Conservation (phyloP, 2,329 filamentous ascomycete genomes). For the Diplocarpon mali region DNA sequence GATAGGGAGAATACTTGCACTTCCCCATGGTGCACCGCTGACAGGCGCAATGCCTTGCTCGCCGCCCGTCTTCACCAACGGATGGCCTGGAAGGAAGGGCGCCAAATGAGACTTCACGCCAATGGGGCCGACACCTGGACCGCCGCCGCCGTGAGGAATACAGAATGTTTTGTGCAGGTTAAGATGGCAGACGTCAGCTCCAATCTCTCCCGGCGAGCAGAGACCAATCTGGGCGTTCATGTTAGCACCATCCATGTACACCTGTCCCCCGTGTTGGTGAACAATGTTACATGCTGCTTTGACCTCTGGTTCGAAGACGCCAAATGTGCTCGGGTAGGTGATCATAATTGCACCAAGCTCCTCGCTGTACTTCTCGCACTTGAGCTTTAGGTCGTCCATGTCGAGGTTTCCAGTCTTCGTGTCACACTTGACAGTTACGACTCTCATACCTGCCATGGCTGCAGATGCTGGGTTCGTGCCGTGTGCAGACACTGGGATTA, state of each 20-base stretch:
- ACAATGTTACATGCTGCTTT: constrained; percentile 79
- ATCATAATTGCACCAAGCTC: constrained; percentile 91
- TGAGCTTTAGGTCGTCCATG: constrained; percentile 71
- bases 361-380: constrained; percentile 78
- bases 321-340: constrained; percentile 90
- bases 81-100: constrained; percentile 61
- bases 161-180: constrained; percentile 99
- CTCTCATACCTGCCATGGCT: constrained; percentile 91
- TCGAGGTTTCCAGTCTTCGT: constrained; percentile 80
- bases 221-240: constrained; percentile 98
- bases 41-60: constrained; percentile 56
- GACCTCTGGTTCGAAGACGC: constrained; percentile 84
- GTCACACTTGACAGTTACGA: constrained; percentile 87
- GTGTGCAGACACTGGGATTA: constrained; percentile 91
- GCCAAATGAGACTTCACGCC: constrained; percentile 76
- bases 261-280: constrained; percentile 78
- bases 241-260: constrained; percentile 98
- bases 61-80: constrained; percentile 45
- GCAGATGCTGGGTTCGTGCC: constrained; percentile 94
- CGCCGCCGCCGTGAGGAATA: constrained; percentile 90
- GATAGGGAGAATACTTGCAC: constrained; percentile 85
- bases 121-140: constrained; percentile 87
- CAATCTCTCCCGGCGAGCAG: constrained; percentile 88
- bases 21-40: constrained; percentile 75
- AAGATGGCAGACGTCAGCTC: constrained; percentile 91